Conservation (phyloP, 2,329 filamentous ascomycete species). For the Neonectria neomacrospora region DNA sequence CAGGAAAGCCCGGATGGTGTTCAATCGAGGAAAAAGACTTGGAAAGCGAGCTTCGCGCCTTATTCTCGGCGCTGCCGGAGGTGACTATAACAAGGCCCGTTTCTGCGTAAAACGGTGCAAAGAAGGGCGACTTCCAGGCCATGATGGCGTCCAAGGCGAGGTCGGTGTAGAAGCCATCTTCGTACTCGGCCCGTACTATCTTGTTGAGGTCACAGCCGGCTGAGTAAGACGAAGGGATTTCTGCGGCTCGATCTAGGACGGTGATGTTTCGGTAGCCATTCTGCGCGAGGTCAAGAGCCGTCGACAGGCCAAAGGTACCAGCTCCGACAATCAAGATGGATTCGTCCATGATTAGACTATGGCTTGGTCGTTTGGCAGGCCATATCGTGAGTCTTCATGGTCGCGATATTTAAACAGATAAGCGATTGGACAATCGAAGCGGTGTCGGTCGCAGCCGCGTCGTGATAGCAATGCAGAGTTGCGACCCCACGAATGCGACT, state of each 20-base stretch:
- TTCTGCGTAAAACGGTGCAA: conserved; percentile 60
- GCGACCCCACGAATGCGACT: background rate
- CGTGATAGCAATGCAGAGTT: background rate
- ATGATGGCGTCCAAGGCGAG: conserved; percentile 63
- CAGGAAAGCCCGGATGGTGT: conserved; percentile 53
- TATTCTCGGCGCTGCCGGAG: conserved; percentile 58
- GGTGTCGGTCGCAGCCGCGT: background rate
- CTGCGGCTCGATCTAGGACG: conserved; percentile 43
- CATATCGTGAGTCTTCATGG: background rate
- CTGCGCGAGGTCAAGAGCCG: conserved; percentile 42
- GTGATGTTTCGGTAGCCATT: conserved; percentile 49
- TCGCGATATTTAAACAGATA: background rate
- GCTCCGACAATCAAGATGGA: conserved; percentile 44
- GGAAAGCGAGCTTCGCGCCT: conserved; percentile 57
- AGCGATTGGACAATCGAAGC: background rate
- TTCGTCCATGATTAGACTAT: background rate
- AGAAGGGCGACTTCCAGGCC: conserved; percentile 62
- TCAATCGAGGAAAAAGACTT: conserved; percentile 47
- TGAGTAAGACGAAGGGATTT: conserved; percentile 47
- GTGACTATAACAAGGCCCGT: conserved; percentile 56
- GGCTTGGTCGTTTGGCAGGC: background rate
- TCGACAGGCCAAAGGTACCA: conserved; percentile 47
- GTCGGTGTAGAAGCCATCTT: conserved; percentile 65
- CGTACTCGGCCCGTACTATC: conserved; percentile 68
- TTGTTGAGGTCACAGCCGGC: conserved; percentile 70